Percentiles rank a stretch among this genome's conserved stretches.
Evolutionary conservation across 116 monocot genomes (phyloP).

Genomic region (Thalassia testudinum): DNA sequence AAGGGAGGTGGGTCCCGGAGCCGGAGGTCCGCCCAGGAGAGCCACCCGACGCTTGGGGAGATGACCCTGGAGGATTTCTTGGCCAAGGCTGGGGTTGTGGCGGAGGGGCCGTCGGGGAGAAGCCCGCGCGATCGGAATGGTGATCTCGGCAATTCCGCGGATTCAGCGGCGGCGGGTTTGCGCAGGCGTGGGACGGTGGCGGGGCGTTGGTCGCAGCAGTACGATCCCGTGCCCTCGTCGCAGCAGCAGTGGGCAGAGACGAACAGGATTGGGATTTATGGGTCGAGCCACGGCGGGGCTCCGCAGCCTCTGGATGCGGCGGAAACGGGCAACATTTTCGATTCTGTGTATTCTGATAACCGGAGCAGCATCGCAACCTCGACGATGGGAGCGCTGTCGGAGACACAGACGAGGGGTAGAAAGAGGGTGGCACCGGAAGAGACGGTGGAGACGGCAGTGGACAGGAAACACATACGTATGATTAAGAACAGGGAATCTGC

Average conservation of each 20-base stretch:
- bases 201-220: conserved; percentile 4
- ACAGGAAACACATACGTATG: conserved; percentile 89
- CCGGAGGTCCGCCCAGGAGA: not conserved
- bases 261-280: conserved; percentile 1
- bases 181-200: not conserved
- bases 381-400: conserved; percentile 20
- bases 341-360: conserved; percentile 29
- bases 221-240: conserved; percentile 15
- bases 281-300: not conserved
- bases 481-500: conserved; percentile 95
- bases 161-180: not conserved
- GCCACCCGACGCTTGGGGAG: conserved; percentile 12
- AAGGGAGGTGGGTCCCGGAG: not conserved
- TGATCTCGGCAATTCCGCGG: conserved; percentile 1
- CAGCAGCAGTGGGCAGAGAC: not conserved
- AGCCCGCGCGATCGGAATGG: not conserved
- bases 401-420: conserved; percentile 33
- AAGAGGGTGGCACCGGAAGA: conserved; percentile 31
- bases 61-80: conserved; percentile 76
- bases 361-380: conserved; percentile 16
- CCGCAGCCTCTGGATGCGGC: conserved; percentile 11
- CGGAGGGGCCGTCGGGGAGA: conserved; percentile 1
- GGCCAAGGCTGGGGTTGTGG: conserved; percentile 6
- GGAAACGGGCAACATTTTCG: conserved; percentile 17
- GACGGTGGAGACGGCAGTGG: conserved; percentile 44